Conservation (phyloP, 2,329 filamentous ascomycete genomes). For the Clarireedia sp. region DNA sequence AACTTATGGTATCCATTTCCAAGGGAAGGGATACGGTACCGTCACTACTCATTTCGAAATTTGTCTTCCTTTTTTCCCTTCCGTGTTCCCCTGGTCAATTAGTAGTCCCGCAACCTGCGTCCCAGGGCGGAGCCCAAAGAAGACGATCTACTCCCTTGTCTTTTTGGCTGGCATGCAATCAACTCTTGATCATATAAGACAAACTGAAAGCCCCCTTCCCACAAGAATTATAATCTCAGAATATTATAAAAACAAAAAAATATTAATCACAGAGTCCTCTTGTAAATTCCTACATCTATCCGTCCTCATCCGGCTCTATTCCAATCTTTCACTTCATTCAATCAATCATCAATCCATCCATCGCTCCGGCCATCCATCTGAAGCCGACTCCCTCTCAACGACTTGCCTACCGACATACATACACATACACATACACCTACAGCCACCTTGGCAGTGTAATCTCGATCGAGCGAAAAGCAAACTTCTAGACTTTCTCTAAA, state of each 20-base stretch:
- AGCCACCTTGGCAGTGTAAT: too few relatives aligned
- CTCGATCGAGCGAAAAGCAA: not conserved
- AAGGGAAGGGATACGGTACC: constrained; percentile 3
- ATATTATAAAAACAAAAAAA: constrained; percentile 5
- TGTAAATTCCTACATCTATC: constrained; percentile 11
- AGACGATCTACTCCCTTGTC: constrained; percentile 21
- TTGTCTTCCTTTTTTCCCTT: constrained; percentile 19
- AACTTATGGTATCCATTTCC: constrained; percentile 5
- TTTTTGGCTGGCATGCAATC: constrained; percentile 24
- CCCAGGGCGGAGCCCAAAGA: constrained; percentile 15
- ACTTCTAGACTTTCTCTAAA: not conserved
- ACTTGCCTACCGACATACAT: not conserved
- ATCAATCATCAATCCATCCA: not conserved
- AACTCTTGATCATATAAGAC: constrained; percentile 25
- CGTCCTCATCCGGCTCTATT: constrained; percentile 8
- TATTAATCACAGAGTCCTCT: constrained; percentile 13
- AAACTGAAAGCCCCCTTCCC: constrained; percentile 22
- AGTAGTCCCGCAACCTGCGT: constrained; percentile 17
- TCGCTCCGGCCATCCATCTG: not conserved
- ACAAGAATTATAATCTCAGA: constrained; percentile 1
- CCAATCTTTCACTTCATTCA: not conserved
- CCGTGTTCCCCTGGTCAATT: constrained; percentile 25
- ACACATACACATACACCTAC: too few relatives aligned
- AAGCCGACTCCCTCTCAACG: not conserved
- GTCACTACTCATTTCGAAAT: constrained; percentile 25